phyloP scores from a whole-genome alignment of 2,329 filamentous ascomycete species.

The Aspergillus sp. region DNA sequence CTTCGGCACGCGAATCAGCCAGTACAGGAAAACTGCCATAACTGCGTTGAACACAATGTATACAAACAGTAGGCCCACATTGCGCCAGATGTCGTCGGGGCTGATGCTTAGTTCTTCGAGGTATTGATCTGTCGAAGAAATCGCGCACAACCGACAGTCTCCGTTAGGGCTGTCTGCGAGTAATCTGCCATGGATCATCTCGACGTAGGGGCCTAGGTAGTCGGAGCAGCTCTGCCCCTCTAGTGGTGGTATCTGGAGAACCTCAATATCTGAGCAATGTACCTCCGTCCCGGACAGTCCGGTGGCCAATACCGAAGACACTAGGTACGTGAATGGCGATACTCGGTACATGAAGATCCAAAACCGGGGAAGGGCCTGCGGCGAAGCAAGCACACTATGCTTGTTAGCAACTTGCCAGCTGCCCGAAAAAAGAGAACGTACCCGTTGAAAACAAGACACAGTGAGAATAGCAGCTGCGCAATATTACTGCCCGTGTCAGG shows the following conservation, averaged over 20 bases:
- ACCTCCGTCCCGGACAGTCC: conserved; percentile 37
- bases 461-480: conserved; percentile 61
- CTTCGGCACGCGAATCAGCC: conserved; percentile 58
- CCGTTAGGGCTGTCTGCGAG: conserved; percentile 62
- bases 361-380: conserved; percentile 66
- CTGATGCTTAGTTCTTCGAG: conserved; percentile 52
- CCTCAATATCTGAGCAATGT: conserved; percentile 39
- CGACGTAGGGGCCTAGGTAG: conserved; percentile 65
- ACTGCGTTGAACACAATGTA: conserved; percentile 58
- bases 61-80: conserved; percentile 60
- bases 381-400: conserved; percentile 62
- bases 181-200: conserved; percentile 61
- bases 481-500: conserved; percentile 68
- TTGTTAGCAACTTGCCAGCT: conserved; percentile 4
- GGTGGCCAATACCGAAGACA: conserved; percentile 46
- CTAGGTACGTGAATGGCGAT: conserved; percentile 67
- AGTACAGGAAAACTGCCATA: conserved; percentile 57
- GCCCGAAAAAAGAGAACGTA: conserved; percentile 19
- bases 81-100: conserved; percentile 55
- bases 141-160: conserved; percentile 60
- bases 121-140: conserved; percentile 53
- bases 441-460: conserved; percentile 62
- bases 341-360: conserved; percentile 79
- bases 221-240: conserved; percentile 64
- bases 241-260: conserved; percentile 53